phyloP scores from a whole-genome alignment of 345 rosid species.

The Ricinus communis region DNA sequence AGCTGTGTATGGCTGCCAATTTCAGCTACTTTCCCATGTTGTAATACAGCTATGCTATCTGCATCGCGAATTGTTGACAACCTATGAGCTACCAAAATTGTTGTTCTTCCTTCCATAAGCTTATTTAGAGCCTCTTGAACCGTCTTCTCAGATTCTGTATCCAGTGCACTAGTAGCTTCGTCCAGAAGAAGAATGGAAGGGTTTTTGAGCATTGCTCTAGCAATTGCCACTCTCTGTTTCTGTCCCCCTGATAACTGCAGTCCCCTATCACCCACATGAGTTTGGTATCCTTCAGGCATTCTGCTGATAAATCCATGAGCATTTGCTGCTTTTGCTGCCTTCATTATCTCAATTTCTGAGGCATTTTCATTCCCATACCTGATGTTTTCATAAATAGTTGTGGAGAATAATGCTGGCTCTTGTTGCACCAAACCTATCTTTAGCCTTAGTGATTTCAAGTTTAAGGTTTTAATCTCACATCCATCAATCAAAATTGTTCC shows the following conservation, averaged over 20 bases:
- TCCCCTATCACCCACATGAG: constrained; percentile 75
- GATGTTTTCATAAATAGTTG: constrained; percentile 71
- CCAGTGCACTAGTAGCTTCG: constrained; percentile 88
- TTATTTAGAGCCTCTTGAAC: constrained; percentile 79
- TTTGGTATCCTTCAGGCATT: constrained; percentile 74
- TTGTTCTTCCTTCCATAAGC: constrained; percentile 73
- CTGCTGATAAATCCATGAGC: constrained; percentile 77
- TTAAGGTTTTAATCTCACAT: constrained; percentile 47
- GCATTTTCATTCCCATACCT: constrained; percentile 66
- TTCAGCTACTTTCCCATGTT: constrained; percentile 64
- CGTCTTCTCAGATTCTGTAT: constrained; percentile 59
- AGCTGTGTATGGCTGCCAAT: constrained; percentile 72
- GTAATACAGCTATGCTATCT: constrained; percentile 57
- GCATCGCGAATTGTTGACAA: constrained; percentile 65
- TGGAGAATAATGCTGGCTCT: constrained; percentile 77
- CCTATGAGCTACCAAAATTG: constrained; percentile 78
- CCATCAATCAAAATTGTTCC: constrained; percentile 67
- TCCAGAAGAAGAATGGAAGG: constrained; percentile 77
- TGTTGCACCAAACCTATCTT: constrained; percentile 74
- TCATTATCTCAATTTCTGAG: constrained; percentile 66
- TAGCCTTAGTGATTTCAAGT: constrained; percentile 61
- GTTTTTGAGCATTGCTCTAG: constrained; percentile 70
- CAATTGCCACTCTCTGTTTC: constrained; percentile 85
- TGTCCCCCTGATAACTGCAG: constrained; percentile 85
- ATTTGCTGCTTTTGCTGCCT: constrained; percentile 70